phyloP scores from a whole-genome alignment of 2,329 filamentous ascomycete genomes.

The Colletotrichum gloeosporioides region DNA sequence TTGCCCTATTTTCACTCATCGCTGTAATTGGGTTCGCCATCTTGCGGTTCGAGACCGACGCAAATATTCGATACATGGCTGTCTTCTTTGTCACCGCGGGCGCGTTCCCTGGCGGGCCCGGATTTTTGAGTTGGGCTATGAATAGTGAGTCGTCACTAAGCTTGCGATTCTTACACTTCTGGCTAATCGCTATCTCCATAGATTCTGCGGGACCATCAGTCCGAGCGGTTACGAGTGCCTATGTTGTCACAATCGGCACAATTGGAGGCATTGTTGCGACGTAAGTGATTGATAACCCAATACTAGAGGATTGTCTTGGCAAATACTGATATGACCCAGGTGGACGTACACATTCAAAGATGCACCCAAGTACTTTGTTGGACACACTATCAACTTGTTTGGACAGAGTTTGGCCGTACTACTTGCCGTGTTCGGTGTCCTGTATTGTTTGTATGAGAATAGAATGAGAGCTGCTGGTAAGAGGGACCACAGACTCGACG shows the following conservation, averaged over 20 bases:
- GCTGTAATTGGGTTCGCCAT: slow-evolving; percentile 58
- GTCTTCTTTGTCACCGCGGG: slow-evolving; percentile 62
- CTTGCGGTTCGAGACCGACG: slow-evolving; percentile 46
- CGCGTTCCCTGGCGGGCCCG: slow-evolving; percentile 63
- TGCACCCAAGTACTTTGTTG: slow-evolving; percentile 50
- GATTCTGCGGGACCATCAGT: slow-evolving; percentile 61
- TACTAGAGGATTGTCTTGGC: rapidly evolving
- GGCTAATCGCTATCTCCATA: neutral
- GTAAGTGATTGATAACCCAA: slow-evolving; percentile 33
- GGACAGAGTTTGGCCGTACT: slow-evolving; percentile 51
- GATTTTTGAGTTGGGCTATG: slow-evolving; percentile 62
- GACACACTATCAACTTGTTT: slow-evolving; percentile 62
- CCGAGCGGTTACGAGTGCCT: slow-evolving; percentile 60
- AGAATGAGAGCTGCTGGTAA: slow-evolving; percentile 43
- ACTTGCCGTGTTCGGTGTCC: slow-evolving; percentile 52
- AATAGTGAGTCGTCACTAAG: slow-evolving; percentile 47
- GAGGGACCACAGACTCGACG: slow-evolving; percentile 46
- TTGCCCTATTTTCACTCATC: slow-evolving; percentile 43
- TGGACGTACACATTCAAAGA: slow-evolving; percentile 59
- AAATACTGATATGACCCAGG: slow-evolving; percentile 26
- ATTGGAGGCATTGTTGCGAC: slow-evolving; percentile 63
- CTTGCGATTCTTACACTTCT: neutral
- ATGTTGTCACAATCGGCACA: slow-evolving; percentile 60
- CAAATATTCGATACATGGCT: slow-evolving; percentile 55
- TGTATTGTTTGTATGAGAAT: slow-evolving; percentile 61